Conservation (phyloP, 1,284 basidiomycete species). For the Fomes fomentarius region DNA sequence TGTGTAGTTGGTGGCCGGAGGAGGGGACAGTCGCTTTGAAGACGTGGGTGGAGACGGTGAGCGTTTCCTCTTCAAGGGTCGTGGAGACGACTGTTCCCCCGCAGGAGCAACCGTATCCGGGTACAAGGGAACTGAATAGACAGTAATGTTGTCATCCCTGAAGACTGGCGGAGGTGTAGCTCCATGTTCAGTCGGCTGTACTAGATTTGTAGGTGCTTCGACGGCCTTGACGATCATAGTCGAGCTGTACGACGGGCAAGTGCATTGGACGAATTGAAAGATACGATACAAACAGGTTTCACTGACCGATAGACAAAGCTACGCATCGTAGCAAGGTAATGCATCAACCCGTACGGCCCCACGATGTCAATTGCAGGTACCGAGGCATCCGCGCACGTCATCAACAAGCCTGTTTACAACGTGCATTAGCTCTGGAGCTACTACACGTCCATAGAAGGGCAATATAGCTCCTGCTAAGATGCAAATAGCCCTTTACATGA, state of each 20-base stretch:
- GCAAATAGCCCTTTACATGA: not conserved
- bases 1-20: constrained; percentile 15
- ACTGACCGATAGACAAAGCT: constrained; percentile 63
- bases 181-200: constrained; percentile 19
- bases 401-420: constrained; percentile 66
- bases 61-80: constrained; percentile 33
- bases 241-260: constrained; percentile 46
- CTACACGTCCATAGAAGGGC: not conserved
- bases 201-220: constrained; percentile 45
- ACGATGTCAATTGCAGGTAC: constrained; percentile 60
- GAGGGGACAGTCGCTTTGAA: constrained; percentile 42
- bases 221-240: constrained; percentile 48
- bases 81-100: not conserved
- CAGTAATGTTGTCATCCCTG: constrained; percentile 64
- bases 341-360: constrained; percentile 75
- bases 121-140: constrained; percentile 65
- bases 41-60: constrained; percentile 26
- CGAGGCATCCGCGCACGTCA: constrained; percentile 81
- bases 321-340: constrained; percentile 75
- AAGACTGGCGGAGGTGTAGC: constrained; percentile 43
- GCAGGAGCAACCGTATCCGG: constrained; percentile 17
- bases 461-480: not conserved
- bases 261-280: not conserved
- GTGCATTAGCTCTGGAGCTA: not conserved
- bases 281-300: not conserved